A percentile compares a stretch with the other conserved stretches of the same genome.
Conservation (phyloP, 2,329 filamentous ascomycete species). For the Pestalotiopsis sp. region DNA sequence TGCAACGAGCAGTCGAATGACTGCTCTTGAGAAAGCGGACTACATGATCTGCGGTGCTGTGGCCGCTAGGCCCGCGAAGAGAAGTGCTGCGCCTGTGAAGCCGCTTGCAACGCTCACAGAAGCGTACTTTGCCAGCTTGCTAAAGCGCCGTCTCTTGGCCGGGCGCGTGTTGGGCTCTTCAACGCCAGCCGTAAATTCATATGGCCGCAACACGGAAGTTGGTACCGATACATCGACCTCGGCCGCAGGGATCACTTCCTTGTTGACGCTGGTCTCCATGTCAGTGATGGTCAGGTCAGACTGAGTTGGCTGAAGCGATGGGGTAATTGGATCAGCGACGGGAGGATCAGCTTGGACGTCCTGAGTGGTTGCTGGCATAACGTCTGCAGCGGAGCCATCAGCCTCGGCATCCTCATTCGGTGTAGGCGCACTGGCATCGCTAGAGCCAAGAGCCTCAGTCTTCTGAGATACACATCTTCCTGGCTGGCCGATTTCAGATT, state of each 20-base stretch:
- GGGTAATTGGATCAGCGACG: no score
- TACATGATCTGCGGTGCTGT: constrained; percentile 13
- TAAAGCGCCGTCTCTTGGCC: constrained; percentile 30
- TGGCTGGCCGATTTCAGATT: neutral
- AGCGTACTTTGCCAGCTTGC: constrained; percentile 23
- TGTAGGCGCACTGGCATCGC: neutral
- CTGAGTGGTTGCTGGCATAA: no score
- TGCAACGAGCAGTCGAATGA: neutral
- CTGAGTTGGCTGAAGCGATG: neutral
- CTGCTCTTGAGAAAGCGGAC: neutral
- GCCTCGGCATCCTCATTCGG: neutral
- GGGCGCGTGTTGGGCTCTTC: constrained; percentile 18
- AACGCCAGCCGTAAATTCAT: neutral
- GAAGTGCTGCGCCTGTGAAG: constrained; percentile 28
- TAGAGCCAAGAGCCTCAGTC: neutral
- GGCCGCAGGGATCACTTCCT: neutral
- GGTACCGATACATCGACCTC: neutral
- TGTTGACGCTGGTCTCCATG: neutral
- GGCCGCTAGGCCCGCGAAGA: constrained; percentile 15
- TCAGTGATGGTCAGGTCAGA: neutral
- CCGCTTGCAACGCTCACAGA: constrained; percentile 24
- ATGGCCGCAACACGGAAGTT: no score
- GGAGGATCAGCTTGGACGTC: no score
- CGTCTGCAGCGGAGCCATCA: neutral
- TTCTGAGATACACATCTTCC: no score